A percentile compares a stretch with the other conserved stretches of the same genome.
Evolutionary conservation across 495 filamentous ascomycete species (phyloP).

Genomic region (Aspergillus leporis): DNA sequence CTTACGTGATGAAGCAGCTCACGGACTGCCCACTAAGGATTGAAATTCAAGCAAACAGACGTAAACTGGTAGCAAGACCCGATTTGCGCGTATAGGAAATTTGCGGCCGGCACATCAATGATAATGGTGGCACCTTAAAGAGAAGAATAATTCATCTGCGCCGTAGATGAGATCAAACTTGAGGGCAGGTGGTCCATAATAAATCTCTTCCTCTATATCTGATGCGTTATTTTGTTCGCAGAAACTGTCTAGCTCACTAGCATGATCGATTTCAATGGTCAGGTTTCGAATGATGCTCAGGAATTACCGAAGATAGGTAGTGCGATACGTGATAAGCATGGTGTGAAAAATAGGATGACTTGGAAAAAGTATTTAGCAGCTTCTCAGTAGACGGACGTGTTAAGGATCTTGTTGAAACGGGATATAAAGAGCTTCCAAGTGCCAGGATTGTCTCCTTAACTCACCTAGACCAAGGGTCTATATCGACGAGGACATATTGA

Average conservation of each 20-base stretch:
- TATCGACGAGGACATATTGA: constrained; percentile 32
- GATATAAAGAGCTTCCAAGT: constrained; percentile 43
- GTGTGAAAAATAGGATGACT: constrained; percentile 65
- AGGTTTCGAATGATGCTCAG: constrained; percentile 43
- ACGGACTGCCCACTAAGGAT: constrained; percentile 32
- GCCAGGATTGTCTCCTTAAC: constrained; percentile 51
- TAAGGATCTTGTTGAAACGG: too few relatives aligned
- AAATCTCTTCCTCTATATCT: too few relatives aligned
- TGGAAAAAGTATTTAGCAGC: constrained; percentile 44
- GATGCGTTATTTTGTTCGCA: too few relatives aligned
- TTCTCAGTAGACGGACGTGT: constrained; percentile 37
- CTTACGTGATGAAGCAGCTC: constrained; percentile 36
- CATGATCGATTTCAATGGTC: constrained; percentile 27
- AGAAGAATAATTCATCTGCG: constrained; percentile 54
- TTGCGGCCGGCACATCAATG: too few relatives aligned
- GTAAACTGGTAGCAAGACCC: too few relatives aligned
- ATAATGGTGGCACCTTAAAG: constrained; percentile 43
- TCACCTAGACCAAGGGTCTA: constrained; percentile 46
- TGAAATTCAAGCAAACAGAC: constrained; percentile 35
- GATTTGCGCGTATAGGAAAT: too few relatives aligned
- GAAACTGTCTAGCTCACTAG: constrained; percentile 41
- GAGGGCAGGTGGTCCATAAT: constrained; percentile 57
- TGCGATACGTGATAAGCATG: constrained; percentile 56
- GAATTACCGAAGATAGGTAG: constrained; percentile 50
- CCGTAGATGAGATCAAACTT: constrained; percentile 64